These are phyloP conservation scores for Apiospora hydei DNA, from an alignment of 2,329 filamentous ascomycete species.

Conservation along the genomic window DNA sequence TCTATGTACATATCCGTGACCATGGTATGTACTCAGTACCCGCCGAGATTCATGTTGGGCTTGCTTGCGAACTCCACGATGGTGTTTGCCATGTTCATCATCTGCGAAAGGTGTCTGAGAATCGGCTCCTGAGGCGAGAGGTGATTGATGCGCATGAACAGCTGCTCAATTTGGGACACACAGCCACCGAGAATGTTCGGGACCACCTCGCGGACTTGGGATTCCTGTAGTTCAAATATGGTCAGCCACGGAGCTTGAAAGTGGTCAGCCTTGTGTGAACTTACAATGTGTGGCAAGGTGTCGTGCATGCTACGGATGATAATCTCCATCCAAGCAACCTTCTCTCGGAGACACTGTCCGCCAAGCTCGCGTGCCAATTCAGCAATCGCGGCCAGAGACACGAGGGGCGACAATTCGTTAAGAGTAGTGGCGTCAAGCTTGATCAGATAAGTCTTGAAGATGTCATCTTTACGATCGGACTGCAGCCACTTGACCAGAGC, in stretches of 20 bases:
- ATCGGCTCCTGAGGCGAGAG: constrained; percentile 55
- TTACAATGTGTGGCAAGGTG: constrained; percentile 58
- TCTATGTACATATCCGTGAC: constrained; percentile 19
- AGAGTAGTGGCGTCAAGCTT: constrained; percentile 61
- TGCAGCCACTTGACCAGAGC: constrained; percentile 74
- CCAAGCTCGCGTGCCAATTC: constrained; percentile 67
- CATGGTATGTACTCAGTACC: constrained; percentile 6
- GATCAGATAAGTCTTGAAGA: constrained; percentile 64
- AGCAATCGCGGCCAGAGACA: constrained; percentile 70
- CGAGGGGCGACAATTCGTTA: constrained; percentile 64
- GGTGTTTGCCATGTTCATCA: constrained; percentile 46
- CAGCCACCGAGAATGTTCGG: constrained; percentile 65
- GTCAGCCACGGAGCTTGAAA: constrained; percentile 36
- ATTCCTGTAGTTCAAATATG: constrained; percentile 49
- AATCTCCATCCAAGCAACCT: constrained; percentile 67
- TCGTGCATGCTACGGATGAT: constrained; percentile 62
- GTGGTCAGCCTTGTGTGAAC: constrained; percentile 39
- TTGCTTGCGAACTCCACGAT: constrained; percentile 36
- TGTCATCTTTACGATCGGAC: constrained; percentile 65
- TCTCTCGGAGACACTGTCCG: constrained; percentile 60
- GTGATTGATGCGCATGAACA: constrained; percentile 59
- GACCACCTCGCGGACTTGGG: constrained; percentile 61
- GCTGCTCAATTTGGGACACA: constrained; percentile 58
- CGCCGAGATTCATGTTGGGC: constrained; percentile 26
- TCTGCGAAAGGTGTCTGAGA: constrained; percentile 55